Conservation (phyloP, 176 grass and related monocot species). For the Oryza coarctata region DNA sequence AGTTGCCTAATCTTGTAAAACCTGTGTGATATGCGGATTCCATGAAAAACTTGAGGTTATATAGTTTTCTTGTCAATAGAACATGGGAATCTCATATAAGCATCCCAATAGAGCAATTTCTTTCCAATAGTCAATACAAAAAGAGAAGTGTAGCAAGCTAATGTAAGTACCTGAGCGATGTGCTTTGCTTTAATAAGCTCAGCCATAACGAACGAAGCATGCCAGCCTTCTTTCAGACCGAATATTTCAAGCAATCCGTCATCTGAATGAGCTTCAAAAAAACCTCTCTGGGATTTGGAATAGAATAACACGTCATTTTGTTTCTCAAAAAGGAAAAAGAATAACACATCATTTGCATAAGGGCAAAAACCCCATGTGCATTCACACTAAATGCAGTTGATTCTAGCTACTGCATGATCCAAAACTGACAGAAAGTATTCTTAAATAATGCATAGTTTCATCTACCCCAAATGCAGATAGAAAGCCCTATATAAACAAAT, state of each 20-base stretch:
- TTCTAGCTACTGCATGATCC: background rate
- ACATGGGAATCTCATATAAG: background rate
- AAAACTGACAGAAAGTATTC: background rate
- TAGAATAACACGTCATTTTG: conserved; percentile 15
- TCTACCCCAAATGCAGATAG: background rate
- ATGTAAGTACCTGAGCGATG: conserved; percentile 74
- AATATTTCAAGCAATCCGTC: conserved; percentile 98
- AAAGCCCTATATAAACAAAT: conserved; percentile 3
- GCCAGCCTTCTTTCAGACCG: conserved; percentile 98
- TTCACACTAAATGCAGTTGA: background rate
- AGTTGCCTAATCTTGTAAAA: background rate
- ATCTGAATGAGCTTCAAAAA: conserved; percentile 82
- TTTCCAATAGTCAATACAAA: background rate
- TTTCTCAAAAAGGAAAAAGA: too few relatives aligned
- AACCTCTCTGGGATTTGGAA: conserved; percentile 60
- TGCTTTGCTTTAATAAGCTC: conserved; percentile 94
- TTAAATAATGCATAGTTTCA: background rate
- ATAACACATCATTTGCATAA: background rate
- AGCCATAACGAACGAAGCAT: conserved; percentile 94
- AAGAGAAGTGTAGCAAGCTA: background rate
- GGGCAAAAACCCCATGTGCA: background rate
- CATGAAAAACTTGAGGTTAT: background rate
- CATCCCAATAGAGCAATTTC: background rate
- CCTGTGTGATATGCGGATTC: background rate
- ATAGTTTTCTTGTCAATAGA: background rate